Conservation (phyloP, 169 alveolate species). For the Cystoisospora suis region DNA sequence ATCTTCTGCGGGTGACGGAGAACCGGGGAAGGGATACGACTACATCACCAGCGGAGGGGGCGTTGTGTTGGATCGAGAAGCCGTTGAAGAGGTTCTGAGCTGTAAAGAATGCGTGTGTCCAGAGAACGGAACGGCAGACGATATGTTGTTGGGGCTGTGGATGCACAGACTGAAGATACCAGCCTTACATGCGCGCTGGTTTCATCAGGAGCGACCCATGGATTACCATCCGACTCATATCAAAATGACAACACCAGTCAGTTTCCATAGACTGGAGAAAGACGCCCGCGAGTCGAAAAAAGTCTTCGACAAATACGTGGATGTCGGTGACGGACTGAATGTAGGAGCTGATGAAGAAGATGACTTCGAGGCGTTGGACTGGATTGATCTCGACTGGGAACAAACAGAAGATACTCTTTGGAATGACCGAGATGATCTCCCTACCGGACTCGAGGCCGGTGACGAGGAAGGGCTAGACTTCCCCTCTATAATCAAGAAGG, state of each 20-base stretch:
- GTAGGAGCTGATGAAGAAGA: slow-evolving; percentile 8
- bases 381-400: slow-evolving; percentile 60
- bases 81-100: slow-evolving; percentile 1
- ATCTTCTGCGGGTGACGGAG: too few relatives aligned
- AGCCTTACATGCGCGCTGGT: slow-evolving; percentile 30
- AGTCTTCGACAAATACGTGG: slow-evolving; percentile 2
- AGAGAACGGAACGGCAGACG: slow-evolving; percentile 45
- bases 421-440: slow-evolving; percentile 23
- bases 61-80: slow-evolving; percentile 46
- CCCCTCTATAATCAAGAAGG: background rate
- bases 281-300: slow-evolving; percentile 1
- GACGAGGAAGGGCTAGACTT: background rate
- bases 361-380: slow-evolving; percentile 36
- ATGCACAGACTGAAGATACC: slow-evolving; percentile 38
- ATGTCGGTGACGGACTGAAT: slow-evolving; percentile 16
- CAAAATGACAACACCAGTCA: slow-evolving; percentile 26
- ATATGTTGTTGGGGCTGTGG: slow-evolving; percentile 58
- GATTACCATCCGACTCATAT: slow-evolving; percentile 45
- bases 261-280: slow-evolving; percentile 37
- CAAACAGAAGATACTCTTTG: slow-evolving; percentile 44
- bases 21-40: slow-evolving; percentile 1
- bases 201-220: slow-evolving; percentile 53
- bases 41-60: slow-evolving; percentile 48
- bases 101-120: slow-evolving; percentile 48
- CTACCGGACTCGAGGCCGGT: background rate